Evolutionary conservation across 169 alveolate species (phyloP).

Genomic region (Eimeria falciformis): DNA sequence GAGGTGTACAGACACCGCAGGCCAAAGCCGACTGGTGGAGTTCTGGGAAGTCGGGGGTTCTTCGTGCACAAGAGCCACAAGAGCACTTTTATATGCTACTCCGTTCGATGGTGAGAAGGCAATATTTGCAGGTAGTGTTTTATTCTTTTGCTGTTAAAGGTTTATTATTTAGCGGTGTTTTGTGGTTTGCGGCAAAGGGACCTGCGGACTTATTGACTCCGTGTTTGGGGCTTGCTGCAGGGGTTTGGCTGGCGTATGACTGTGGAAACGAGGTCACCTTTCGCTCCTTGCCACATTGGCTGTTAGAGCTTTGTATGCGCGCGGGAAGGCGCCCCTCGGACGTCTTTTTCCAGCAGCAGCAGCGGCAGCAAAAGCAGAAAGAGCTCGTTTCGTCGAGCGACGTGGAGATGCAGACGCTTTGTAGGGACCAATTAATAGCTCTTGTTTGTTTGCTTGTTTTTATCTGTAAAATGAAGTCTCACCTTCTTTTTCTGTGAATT

Average conservation of each 20-base stretch:
- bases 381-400: not conserved
- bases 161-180: too few relatives aligned
- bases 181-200: not conserved
- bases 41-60: constrained; percentile 25
- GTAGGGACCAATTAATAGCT: too few relatives aligned
- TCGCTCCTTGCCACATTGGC: not conserved
- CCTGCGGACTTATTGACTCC: not conserved
- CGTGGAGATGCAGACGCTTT: not conserved
- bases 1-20: constrained; percentile 25
- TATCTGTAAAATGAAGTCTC: not conserved
- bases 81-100: not conserved
- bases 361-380: constrained; percentile 9
- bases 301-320: constrained; percentile 5
- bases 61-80: not conserved
- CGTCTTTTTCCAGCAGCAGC: constrained; percentile 25
- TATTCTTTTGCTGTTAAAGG: not conserved
- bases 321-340: constrained; percentile 4
- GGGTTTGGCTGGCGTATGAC: constrained; percentile 16
- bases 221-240: not conserved
- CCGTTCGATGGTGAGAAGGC: constrained; percentile 6
- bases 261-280: not conserved
- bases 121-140: not conserved
- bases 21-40: not conserved
- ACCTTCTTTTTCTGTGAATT: not conserved
- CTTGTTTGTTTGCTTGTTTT: too few relatives aligned